Base-by-base conservation (phyloP, 805 yeast species). In the Ogataea ganodermae region DNA sequence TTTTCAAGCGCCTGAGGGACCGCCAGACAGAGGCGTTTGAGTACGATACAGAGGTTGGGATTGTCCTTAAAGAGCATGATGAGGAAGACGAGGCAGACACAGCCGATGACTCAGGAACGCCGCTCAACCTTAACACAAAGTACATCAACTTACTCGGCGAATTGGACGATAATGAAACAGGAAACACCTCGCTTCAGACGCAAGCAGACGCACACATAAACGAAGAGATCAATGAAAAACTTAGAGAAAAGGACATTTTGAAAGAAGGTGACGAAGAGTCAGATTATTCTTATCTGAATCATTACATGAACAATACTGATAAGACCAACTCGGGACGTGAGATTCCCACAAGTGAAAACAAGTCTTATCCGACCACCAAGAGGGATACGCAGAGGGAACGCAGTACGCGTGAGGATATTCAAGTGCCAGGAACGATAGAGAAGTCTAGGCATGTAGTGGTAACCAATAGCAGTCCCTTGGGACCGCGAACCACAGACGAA, bases 31-130 rank as follows among this genome's bases (percentile, higher is more conserved):
- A 45, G 8, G 57, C 57, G 1, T 44, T 58, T 37, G 65, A 59
- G 38, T 58, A 52, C 45, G 66, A 62, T 32, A 48, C 60, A 1
- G 62, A 62, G 22, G 37, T 51, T 9, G 68, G 68, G 1, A 46
- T 64, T 12, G 59, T 64, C 2, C 32, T 64, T 16, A 57, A 51
- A 20, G 56, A 49, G 16, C 48, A 53, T 18, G 50, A 42, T 6
- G 56, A 52, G 6, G 52, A 48, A 1, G 51, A 41, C 6, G 44
- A 46, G 22, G 56, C 46, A 18, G 59, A 54, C 17, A 40, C 53
- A 4, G 45, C 36, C 5, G 59, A 54, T 27, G 60, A 49, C 18
- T 63, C 67, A 4, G 59, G 57, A 7, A 49, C 57, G 5, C 49
- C 50, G 10, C 28, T 64, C 14, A 62, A 64, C 24, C 45, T 62